Evolutionary conservation across 805 yeast genomes (phyloP), one percentile per base, ranked within the genome.

Genomic region (Saccharomycopsis javanensis): DNA sequence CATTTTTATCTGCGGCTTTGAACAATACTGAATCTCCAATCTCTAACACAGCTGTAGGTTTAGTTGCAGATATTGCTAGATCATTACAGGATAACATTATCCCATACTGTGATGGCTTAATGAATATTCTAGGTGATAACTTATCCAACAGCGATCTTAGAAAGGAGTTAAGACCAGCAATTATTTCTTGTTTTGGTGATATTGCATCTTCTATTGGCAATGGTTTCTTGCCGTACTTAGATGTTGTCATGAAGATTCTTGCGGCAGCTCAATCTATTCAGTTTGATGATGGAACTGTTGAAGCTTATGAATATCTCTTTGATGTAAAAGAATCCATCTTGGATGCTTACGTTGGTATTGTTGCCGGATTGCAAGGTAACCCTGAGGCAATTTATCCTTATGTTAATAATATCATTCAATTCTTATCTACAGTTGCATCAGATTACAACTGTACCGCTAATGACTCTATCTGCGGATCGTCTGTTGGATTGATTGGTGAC

Each of bases 341-440:
- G 64, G 98, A 94, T 70, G 90, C 97, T 38, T 94, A 89, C 68
- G 96, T 91, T 35, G 99, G 99, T 61, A 84, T 94, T 53, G 89
- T 92, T 58, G 90, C 95, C 53, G 97, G 98, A n/a, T 71, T 88
- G 65, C 82, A 81, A 60, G 85, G 79, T 56, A 71, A 75, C 18
- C 89, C 96, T 16, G 79, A 80, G 42, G 78, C 81, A 38, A 70
- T 94, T 51, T 76, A 69, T 62, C 85, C 84, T 50, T 88, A 79
- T 69, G 79, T 86, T 53, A 79, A 80, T 35, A 79, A 83, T 51
- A 83, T 92, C 51, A 84, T 90, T 71, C 79, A 75, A 57, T 86
- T 91, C 66, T 71, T 94, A 64, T 74, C 80, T 62, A 69, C 72
- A 45, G 75, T 88, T 50, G 77, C 82, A 59, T 72, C 70, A 37